These are phyloP conservation scores for Protea cynaroides DNA, from an alignment of 164 flowering plant genomes.

Conservation along the genomic window DNA sequence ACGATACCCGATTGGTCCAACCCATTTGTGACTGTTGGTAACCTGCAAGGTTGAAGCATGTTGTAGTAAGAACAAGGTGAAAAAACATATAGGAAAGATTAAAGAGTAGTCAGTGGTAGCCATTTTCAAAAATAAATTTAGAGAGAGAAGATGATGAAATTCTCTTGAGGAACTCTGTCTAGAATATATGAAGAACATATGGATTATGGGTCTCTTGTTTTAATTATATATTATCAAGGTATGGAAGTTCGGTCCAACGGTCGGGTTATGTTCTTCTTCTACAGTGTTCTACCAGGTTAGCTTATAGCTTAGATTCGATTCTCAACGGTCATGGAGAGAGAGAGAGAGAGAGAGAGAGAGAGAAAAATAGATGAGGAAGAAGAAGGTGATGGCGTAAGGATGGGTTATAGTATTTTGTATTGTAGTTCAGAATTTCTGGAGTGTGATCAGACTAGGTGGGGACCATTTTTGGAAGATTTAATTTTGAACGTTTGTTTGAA, in stretches of 20 bases:
- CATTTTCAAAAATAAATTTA: conserved; percentile 10
- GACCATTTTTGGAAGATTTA: background rate
- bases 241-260: conserved; percentile 21
- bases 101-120: conserved; percentile 3
- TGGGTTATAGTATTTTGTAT: conserved; percentile 26
- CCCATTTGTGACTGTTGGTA: conserved; percentile 41
- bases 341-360: background rate
- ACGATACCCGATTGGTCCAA: conserved; percentile 57
- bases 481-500: background rate
- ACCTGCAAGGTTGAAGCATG: background rate
- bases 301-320: conserved; percentile 5
- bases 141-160: background rate
- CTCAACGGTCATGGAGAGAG: conserved; percentile 5
- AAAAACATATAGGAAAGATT: background rate
- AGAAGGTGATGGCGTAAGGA: conserved; percentile 23
- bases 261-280: conserved; percentile 16
- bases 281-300: no score
- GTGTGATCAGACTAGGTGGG: background rate
- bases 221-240: background rate
- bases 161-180: background rate
- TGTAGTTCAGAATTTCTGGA: background rate
- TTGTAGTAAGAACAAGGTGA: background rate
- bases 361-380: background rate
- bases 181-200: background rate
- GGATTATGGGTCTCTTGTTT: background rate